phyloP scores from a whole-genome alignment of 2,329 filamentous ascomycete genomes.

The Beauveria asiatica region DNA sequence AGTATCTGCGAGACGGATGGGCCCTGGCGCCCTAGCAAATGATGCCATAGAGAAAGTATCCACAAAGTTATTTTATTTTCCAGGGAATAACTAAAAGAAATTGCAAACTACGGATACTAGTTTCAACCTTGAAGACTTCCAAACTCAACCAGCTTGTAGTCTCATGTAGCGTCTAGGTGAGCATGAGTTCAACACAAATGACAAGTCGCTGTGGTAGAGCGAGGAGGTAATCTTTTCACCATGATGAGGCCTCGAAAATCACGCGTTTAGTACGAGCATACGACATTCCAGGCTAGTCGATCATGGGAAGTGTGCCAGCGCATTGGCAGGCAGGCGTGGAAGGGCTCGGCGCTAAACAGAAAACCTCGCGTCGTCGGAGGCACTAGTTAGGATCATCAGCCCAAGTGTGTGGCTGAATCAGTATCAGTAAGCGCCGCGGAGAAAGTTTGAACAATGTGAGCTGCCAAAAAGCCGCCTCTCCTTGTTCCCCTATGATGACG shows the following conservation, averaged over 20 bases:
- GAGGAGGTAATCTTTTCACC: too few species aligned
- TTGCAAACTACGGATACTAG: not conserved
- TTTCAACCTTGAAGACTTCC: not conserved
- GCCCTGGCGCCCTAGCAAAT: not conserved
- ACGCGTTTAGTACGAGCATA: not conserved
- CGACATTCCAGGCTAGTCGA: not conserved
- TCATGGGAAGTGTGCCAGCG: not conserved
- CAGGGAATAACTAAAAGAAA: not conserved
- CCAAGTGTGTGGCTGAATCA: not conserved
- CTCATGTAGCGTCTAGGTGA: too few species aligned
- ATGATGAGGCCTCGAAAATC: not conserved
- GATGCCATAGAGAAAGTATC: constrained; percentile 3
- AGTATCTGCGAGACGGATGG: not conserved
- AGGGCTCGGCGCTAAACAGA: not conserved
- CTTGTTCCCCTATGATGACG: too few species aligned
- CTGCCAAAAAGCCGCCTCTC: not conserved
- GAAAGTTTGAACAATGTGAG: not conserved
- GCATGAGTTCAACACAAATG: not conserved
- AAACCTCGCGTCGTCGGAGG: not conserved
- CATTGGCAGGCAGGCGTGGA: not conserved
- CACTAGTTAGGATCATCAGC: not conserved
- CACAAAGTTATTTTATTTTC: not conserved
- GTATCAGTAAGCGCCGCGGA: not conserved
- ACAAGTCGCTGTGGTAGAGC: not conserved
- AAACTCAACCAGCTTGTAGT: not conserved